Evolutionary conservation across 2,329 filamentous ascomycete genomes (phyloP).

Genomic region (Zasmidium cellare): DNA sequence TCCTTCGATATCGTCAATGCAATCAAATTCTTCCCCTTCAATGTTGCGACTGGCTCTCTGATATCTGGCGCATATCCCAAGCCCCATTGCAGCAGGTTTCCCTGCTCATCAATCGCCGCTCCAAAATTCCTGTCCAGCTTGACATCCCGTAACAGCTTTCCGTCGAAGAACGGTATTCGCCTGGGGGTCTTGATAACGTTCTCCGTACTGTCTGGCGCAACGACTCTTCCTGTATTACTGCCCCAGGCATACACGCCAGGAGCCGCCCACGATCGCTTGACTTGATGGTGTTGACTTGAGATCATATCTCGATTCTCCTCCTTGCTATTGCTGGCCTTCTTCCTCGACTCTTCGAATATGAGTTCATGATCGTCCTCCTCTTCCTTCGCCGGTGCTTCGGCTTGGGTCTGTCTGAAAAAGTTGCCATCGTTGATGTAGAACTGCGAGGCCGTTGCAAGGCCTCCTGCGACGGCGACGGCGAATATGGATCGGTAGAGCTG

Average conservation of each 20-base stretch:
- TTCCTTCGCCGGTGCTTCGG: conserved; percentile 50
- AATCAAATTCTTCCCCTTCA: conserved; percentile 77
- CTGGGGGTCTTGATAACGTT: conserved; percentile 74
- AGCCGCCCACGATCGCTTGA: conserved; percentile 76
- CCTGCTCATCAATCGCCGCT: conserved; percentile 82
- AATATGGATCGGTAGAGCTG: conserved; percentile 47
- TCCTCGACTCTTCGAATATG: conserved; percentile 67
- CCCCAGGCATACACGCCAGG: conserved; percentile 95
- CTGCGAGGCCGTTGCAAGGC: conserved; percentile 46
- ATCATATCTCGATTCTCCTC: conserved; percentile 75
- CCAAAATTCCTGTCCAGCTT: conserved; percentile 82
- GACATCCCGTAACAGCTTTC: conserved; percentile 78
- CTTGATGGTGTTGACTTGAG: conserved; percentile 83
- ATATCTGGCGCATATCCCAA: conserved; percentile 67
- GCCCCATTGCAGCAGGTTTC: conserved; percentile 92
- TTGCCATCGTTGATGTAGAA: conserved; percentile 42
- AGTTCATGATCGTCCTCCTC: conserved; percentile 52
- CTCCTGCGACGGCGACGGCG: conserved; percentile 44
- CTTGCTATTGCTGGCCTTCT: conserved; percentile 54
- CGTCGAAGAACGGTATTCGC: conserved; percentile 79
- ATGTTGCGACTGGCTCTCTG: conserved; percentile 65
- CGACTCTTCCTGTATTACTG: conserved; percentile 80
- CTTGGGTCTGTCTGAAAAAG: conserved; percentile 45
- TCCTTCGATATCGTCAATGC: conserved; percentile 78
- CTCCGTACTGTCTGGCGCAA: conserved; percentile 79